A percentile compares a stretch with the other conserved stretches of the same genome.
Conservation (phyloP, 2,329 filamentous ascomycete species). For the Paecilomyces dactylethromorphus region DNA sequence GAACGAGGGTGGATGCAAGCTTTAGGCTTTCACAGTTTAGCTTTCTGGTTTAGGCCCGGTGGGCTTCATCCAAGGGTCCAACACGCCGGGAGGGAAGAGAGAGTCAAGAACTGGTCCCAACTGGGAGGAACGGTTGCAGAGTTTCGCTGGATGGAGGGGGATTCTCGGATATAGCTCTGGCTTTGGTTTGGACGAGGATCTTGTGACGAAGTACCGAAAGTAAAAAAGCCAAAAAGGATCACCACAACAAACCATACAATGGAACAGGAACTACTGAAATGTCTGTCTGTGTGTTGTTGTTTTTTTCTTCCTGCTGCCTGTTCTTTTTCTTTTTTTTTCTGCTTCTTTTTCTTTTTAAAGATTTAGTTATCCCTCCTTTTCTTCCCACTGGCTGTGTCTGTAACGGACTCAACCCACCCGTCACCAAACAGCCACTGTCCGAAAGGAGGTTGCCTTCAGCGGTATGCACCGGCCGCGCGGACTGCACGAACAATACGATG, state of each 20-base stretch:
- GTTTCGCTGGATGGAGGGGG: neutral
- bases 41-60: slow-evolving; percentile 3
- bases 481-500: slow-evolving; percentile 4
- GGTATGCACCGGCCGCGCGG: slow-evolving; percentile 2
- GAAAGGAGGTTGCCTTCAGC: slow-evolving; percentile 2
- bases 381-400: neutral
- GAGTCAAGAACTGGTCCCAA: neutral
- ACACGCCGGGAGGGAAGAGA: neutral
- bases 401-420: no score
- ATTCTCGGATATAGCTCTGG: no score
- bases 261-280: no score
- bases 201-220: no score
- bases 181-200: no score
- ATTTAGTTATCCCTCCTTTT: neutral
- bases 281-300: no score
- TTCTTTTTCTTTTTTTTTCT: no score
- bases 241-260: no score
- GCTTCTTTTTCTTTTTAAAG: no score
- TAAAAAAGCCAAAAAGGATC: no score
- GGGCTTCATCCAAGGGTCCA: slow-evolving; percentile 1
- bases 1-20: slow-evolving; percentile 2
- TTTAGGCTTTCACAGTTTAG: slow-evolving; percentile 1
- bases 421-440: neutral
- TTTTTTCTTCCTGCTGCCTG: no score
- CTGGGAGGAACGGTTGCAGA: no score